phyloP scores from a whole-genome alignment of 257 asterid genomes.

The Scutellaria baicalensis region DNA sequence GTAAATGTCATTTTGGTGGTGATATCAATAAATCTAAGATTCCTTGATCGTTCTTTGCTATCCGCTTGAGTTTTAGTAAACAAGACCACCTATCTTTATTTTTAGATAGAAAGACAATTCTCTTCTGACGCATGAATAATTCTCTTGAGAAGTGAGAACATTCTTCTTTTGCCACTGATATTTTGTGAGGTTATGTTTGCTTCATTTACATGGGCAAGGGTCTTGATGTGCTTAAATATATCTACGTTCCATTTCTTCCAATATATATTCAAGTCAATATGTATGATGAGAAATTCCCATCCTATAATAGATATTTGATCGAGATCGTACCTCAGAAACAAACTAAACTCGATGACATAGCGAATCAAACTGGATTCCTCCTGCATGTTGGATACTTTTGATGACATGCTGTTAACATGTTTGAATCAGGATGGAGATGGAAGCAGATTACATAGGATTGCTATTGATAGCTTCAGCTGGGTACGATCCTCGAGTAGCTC shows the following conservation, averaged over 20 bases:
- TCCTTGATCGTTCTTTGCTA: neutral
- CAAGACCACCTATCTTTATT: neutral
- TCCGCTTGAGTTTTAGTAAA: neutral
- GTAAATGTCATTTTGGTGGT: neutral
- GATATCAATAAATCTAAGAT: neutral
- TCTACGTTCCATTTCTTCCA: neutral
- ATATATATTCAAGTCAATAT: neutral
- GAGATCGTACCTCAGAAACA: neutral
- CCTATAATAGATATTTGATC: neutral
- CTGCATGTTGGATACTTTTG: neutral
- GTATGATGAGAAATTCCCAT: neutral
- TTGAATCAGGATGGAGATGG: conserved; percentile 81
- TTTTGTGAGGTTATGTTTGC: neutral
- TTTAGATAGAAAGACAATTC: neutral
- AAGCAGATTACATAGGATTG: conserved; percentile 84
- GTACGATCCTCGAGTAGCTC: conserved; percentile 84
- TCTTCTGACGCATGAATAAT: neutral
- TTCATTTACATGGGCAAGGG: neutral
- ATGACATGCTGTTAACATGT: neutral
- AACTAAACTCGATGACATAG: neutral
- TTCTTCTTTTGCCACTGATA: no score
- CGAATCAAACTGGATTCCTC: neutral
- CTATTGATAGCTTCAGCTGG: conserved; percentile 79
- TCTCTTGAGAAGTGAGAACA: no score
- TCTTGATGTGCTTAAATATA: neutral